Conservation (phyloP, 1,284 basidiomycete species). For the Prillingera fragicola region DNA sequence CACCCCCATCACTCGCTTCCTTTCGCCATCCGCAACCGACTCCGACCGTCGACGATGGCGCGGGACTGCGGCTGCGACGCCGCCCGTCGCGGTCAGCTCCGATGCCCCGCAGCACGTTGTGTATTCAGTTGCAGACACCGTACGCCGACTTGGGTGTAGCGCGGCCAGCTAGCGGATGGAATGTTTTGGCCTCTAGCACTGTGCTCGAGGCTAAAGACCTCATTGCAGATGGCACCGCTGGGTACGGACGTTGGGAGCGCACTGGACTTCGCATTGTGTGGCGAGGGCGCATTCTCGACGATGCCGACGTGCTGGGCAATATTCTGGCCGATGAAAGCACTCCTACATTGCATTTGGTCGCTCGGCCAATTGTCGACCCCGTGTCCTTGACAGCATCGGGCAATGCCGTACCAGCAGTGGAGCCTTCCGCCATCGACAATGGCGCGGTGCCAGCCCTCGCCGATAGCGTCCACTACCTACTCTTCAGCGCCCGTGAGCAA, state of each 20-base stretch:
- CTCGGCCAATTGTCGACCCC: constrained; percentile 12
- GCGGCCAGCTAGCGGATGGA: constrained; percentile 12
- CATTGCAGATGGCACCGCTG: constrained; percentile 26
- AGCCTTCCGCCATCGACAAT: too few species aligned
- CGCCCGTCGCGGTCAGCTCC: not conserved
- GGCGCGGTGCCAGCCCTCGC: constrained; percentile 16
- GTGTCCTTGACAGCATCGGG: not conserved
- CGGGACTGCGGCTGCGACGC: constrained; percentile 5
- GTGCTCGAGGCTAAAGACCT: constrained; percentile 32
- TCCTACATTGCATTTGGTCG: constrained; percentile 35
- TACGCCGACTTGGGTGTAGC: constrained; percentile 24
- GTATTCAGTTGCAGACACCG: constrained; percentile 33
- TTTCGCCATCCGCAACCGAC: constrained; percentile 1
- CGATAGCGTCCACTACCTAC: constrained; percentile 40
- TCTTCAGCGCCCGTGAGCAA: constrained; percentile 39
- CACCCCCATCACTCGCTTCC: constrained; percentile 8
- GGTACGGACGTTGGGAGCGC: constrained; percentile 31
- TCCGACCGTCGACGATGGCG: not conserved
- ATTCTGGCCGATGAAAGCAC: constrained; percentile 25
- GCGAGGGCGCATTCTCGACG: constrained; percentile 39
- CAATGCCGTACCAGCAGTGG: not conserved
- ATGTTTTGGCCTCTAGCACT: constrained; percentile 11
- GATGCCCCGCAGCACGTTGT: constrained; percentile 4
- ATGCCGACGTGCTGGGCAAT: constrained; percentile 28
- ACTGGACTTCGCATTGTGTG: constrained; percentile 40